These are phyloP conservation scores for Diutina sp. DNA, from an alignment of 1,139 yeast species.

Conservation along the genomic window DNA sequence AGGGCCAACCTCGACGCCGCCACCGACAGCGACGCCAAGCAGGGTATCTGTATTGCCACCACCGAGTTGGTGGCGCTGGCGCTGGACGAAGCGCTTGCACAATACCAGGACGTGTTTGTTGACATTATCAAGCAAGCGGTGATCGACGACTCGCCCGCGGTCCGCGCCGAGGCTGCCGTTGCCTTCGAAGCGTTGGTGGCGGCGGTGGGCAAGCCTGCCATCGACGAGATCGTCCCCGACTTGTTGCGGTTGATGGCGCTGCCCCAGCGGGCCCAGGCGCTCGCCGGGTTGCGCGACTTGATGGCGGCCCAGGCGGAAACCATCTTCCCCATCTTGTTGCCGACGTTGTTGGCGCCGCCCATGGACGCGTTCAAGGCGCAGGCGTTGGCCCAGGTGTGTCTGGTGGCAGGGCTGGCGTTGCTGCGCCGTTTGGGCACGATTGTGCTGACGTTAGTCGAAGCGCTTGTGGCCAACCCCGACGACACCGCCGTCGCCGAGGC, in stretches of 20 bases:
- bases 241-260: slow-evolving; percentile 61
- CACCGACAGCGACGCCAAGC: slow-evolving; percentile 66
- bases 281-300: slow-evolving; percentile 87
- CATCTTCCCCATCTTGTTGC: slow-evolving; percentile 87
- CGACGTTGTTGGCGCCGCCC: slow-evolving; percentile 72
- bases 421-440: slow-evolving; percentile 61
- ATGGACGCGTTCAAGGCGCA: slow-evolving; percentile 74
- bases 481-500: slow-evolving; percentile 33
- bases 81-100: slow-evolving; percentile 43
- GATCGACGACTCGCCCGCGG: slow-evolving; percentile 58
- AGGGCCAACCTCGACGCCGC: slow-evolving; percentile 7
- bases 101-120: slow-evolving; percentile 60
- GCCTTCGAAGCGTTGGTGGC: slow-evolving; percentile 84
- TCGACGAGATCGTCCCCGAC: slow-evolving; percentile 81
- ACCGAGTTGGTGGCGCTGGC: slow-evolving; percentile 77
- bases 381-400: slow-evolving; percentile 80
- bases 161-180: slow-evolving; percentile 82
- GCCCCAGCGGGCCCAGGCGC: slow-evolving; percentile 44
- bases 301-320: slow-evolving; percentile 86
- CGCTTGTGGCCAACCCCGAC: slow-evolving; percentile 33
- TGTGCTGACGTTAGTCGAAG: slow-evolving; percentile 57
- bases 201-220: slow-evolving; percentile 70
- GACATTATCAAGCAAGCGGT: slow-evolving; percentile 68
- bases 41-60: slow-evolving; percentile 93
- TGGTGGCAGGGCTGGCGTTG: slow-evolving; percentile 81